Evolutionary conservation across 225 moss, liverwort and hornwort genomes (phyloP).

Genomic region (Lunularia cruciata): DNA sequence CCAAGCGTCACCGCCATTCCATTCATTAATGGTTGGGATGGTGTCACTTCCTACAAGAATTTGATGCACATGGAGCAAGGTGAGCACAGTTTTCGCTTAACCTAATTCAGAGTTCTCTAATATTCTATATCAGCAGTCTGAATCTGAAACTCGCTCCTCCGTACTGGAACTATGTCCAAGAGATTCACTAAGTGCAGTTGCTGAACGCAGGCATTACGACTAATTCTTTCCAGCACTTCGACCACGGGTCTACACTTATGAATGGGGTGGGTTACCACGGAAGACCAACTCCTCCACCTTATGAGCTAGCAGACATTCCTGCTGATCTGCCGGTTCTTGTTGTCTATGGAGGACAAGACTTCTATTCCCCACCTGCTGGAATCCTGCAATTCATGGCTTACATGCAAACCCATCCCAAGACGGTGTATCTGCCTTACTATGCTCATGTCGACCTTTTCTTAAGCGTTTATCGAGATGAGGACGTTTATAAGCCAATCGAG

Average conservation of each 20-base stretch:
- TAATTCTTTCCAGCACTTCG: conserved; percentile 24
- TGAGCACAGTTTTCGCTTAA: too few species aligned
- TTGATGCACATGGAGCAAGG: conserved; percentile 69
- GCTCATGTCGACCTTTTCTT: conserved; percentile 39
- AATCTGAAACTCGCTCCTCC: too few species aligned
- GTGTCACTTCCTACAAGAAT: conserved; percentile 73
- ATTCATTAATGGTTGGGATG: conserved; percentile 71
- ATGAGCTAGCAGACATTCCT: conserved; percentile 19
- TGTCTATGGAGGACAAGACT: conserved; percentile 33
- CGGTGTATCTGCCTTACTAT: conserved; percentile 22
- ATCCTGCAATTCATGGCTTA: conserved; percentile 6
- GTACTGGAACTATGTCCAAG: too few species aligned
- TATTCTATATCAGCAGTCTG: too few species aligned
- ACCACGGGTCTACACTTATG: conserved; percentile 4
- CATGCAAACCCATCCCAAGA: neutral
- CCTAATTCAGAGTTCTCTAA: too few species aligned
- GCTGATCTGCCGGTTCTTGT: conserved; percentile 29
- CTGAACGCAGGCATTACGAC: conserved; percentile 19
- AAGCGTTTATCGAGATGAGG: conserved; percentile 19
- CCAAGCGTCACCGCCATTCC: conserved; percentile 1
- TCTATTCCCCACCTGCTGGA: conserved; percentile 20
- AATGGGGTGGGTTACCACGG: conserved; percentile 31
- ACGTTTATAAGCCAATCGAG: conserved; percentile 30
- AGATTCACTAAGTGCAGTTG: neutral
- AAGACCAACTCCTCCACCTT: conserved; percentile 16